phyloP scores from a whole-genome alignment of 768 basidiomycete species.

The Termitomyces sp. region DNA sequence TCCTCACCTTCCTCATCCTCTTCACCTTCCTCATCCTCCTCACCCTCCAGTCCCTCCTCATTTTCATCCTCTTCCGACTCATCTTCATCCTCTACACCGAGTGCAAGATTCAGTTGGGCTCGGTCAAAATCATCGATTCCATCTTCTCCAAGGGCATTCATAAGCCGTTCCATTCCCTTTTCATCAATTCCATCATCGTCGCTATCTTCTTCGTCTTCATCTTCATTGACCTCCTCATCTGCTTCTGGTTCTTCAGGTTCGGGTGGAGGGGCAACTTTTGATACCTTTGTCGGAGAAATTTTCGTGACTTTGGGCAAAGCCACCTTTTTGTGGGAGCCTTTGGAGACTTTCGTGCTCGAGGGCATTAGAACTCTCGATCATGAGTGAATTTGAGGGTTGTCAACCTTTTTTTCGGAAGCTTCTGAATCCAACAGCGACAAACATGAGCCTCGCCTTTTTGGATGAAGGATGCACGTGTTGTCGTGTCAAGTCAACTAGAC shows the following conservation, averaged over 20 bases:
- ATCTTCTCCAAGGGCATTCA: slow-evolving; percentile 58
- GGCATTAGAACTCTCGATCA: slow-evolving; percentile 7
- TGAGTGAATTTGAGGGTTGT: not conserved
- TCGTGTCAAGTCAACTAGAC: too few relatives aligned
- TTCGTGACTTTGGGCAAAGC: not conserved
- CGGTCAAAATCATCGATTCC: slow-evolving; percentile 61
- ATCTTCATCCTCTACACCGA: slow-evolving; percentile 22
- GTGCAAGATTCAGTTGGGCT: slow-evolving; percentile 42
- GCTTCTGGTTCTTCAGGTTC: slow-evolving; percentile 5
- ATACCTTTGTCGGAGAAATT: not conserved
- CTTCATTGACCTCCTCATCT: slow-evolving; percentile 6
- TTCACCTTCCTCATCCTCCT: slow-evolving; percentile 29
- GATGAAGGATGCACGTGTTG: not conserved
- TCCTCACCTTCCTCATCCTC: slow-evolving; percentile 52
- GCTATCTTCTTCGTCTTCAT: slow-evolving; percentile 12
- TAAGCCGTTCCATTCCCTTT: slow-evolving; percentile 51
- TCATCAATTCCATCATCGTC: slow-evolving; percentile 48
- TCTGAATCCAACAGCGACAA: slow-evolving; percentile 10
- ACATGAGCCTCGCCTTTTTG: not conserved
- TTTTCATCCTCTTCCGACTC: slow-evolving; percentile 16
- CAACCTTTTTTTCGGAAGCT: slow-evolving; percentile 11
- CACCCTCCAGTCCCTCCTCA: slow-evolving; percentile 28
- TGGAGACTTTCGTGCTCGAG: slow-evolving; percentile 2
- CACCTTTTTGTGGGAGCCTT: slow-evolving; percentile 2
- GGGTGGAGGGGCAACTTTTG: slow-evolving; percentile 3